Evolutionary conservation across 2,329 filamentous ascomycete species (phyloP).

Genomic region (Talaromyces islandicus): DNA sequence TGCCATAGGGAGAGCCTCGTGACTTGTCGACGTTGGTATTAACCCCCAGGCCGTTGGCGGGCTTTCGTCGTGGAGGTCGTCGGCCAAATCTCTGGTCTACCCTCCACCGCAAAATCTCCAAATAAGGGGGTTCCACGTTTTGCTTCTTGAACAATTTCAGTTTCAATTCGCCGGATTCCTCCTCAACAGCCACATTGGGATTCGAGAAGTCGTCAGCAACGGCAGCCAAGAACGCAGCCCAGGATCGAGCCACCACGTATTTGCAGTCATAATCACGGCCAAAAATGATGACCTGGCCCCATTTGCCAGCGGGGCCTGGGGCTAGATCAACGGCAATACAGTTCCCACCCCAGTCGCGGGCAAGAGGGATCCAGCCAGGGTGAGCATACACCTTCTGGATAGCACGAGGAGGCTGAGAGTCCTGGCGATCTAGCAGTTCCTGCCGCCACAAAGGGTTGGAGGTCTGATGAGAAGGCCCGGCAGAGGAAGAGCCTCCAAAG

Average conservation of each 20-base stretch:
- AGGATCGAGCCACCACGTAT: constrained; percentile 90
- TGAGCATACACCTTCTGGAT: constrained; percentile 93
- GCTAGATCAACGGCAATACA: constrained; percentile 90
- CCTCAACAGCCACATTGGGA: constrained; percentile 86
- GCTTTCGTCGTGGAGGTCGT: constrained; percentile 45
- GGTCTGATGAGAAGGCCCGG: constrained; percentile 49
- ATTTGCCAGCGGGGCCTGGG: constrained; percentile 80
- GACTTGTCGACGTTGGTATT: constrained; percentile 45
- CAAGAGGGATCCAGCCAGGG: constrained; percentile 89
- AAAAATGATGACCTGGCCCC: constrained; percentile 95
- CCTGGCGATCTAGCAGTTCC: constrained; percentile 76
- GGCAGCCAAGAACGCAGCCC: constrained; percentile 77
- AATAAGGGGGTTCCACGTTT: constrained; percentile 85
- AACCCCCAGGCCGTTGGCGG: constrained; percentile 45
- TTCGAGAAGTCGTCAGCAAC: constrained; percentile 87
- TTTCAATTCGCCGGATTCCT: constrained; percentile 86
- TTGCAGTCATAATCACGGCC: constrained; percentile 98
- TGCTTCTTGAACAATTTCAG: constrained; percentile 84
- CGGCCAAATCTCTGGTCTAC: constrained; percentile 89
- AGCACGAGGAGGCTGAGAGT: constrained; percentile 77
- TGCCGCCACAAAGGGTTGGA: constrained; percentile 71
- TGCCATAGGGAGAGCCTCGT: constrained; percentile 50
- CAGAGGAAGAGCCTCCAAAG: constrained; percentile 58
- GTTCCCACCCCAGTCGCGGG: constrained; percentile 97
- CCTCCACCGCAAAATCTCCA: constrained; percentile 92